These are phyloP conservation scores for Trichoderma asperellum DNA, from an alignment of 2,329 filamentous ascomycete species.

Conservation along the genomic window DNA sequence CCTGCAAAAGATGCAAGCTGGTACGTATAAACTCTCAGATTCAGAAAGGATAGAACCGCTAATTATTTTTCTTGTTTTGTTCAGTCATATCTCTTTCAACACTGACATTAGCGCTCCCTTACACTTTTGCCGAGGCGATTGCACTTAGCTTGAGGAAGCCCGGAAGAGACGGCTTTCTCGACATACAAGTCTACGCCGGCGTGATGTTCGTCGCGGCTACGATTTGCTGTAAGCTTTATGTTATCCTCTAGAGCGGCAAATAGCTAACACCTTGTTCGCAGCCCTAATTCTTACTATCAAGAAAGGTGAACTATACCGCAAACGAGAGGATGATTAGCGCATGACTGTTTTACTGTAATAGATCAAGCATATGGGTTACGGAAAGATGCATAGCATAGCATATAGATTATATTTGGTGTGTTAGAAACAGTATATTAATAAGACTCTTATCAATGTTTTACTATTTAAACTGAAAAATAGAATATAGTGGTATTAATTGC, in stretches of 20 bases:
- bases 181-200: constrained; percentile 12
- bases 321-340: not conserved
- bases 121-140: constrained; percentile 23
- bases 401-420: not conserved
- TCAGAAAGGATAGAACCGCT: not conserved
- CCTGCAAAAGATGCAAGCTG: not conserved
- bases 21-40: not conserved
- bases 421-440: not conserved
- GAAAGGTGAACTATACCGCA: constrained; percentile 2
- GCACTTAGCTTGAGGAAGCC: constrained; percentile 14
- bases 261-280: not conserved
- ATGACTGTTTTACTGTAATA: not conserved
- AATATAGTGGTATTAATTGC: not conserved
- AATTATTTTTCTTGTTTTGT: not conserved
- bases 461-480: not conserved
- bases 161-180: not conserved
- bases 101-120: constrained; percentile 4
- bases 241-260: too few species aligned
- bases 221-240: constrained; percentile 8
- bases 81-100: constrained; percentile 15
- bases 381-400: not conserved
- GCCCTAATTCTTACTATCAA: constrained; percentile 5
- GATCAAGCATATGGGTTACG: not conserved
- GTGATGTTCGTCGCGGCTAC: constrained; percentile 9
- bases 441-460: not conserved